These are phyloP conservation scores for Phytophthora citricola DNA, from an alignment of 352 stramenopile species.

Conservation along the genomic window DNA sequence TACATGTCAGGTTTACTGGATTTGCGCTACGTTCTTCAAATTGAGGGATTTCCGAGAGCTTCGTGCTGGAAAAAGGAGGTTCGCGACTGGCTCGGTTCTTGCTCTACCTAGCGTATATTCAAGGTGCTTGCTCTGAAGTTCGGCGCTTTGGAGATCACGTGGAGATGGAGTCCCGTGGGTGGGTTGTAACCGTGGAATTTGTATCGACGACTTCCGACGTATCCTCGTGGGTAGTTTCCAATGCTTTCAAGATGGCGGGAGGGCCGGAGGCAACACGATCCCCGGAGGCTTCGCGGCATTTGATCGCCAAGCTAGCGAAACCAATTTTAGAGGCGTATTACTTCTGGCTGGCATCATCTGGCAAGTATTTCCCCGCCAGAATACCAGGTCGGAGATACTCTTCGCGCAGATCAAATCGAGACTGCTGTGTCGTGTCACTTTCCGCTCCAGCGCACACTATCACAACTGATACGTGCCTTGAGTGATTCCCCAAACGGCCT, in stretches of 20 bases:
- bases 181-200: conserved; percentile 86
- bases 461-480: conserved; percentile 74
- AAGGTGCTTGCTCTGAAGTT: conserved; percentile 74
- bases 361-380: conserved; percentile 79
- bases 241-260: conserved; percentile 67
- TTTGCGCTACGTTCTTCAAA: conserved; percentile 98
- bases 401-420: conserved; percentile 66
- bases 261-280: conserved; percentile 29
- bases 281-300: conserved; percentile 28
- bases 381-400: conserved; percentile 62
- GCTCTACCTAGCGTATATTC: conserved; percentile 77
- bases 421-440: conserved; percentile 80
- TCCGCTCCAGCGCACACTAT: conserved; percentile 77
- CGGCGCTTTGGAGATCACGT: conserved; percentile 75
- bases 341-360: conserved; percentile 79
- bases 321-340: conserved; percentile 80
- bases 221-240: conserved; percentile 81
- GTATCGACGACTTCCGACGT: conserved; percentile 85
- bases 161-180: conserved; percentile 79
- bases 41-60: conserved; percentile 93
- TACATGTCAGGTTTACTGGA: conserved; percentile 97
- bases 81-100: conserved; percentile 65
- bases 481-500: conserved; percentile 65
- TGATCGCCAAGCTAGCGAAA: conserved; percentile 65
- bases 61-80: conserved; percentile 82